phyloP scores from a whole-genome alignment of 805 yeast species.

The Candida coleopterorum region DNA sequence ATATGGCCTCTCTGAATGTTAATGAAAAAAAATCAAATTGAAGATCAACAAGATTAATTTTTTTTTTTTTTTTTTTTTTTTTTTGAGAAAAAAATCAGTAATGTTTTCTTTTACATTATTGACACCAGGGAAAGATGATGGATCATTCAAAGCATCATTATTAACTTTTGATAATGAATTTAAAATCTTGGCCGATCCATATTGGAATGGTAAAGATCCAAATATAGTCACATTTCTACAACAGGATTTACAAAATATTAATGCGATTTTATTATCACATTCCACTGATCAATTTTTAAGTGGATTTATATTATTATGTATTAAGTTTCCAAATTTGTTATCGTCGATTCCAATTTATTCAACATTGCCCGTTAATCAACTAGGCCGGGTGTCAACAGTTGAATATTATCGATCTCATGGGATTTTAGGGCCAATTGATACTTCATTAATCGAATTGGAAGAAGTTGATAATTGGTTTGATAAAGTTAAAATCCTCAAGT shows the following conservation, averaged over 20 bases:
- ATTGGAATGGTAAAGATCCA: constrained; percentile 57
- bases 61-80: too few relatives aligned
- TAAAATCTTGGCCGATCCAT: constrained; percentile 64
- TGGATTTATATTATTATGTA: constrained; percentile 66
- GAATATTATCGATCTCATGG: constrained; percentile 76
- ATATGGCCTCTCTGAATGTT: too few relatives aligned
- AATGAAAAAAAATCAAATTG: too few relatives aligned
- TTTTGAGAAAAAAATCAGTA: too few relatives aligned
- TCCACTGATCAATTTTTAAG: constrained; percentile 77
- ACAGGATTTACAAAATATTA: constrained; percentile 40
- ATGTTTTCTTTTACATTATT: constrained; percentile 37
- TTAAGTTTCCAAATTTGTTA: constrained; percentile 50
- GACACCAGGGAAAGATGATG: constrained; percentile 22
- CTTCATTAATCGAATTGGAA: constrained; percentile 54
- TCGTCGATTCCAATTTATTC: constrained; percentile 73
- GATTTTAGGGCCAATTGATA: constrained; percentile 63
- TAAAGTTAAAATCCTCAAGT: constrained; percentile 62
- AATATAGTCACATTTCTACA: constrained; percentile 32
- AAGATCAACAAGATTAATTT: too few relatives aligned
- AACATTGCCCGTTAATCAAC: constrained; percentile 82
- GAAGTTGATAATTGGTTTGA: constrained; percentile 84
- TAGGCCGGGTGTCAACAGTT: constrained; percentile 82
- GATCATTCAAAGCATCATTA: constrained; percentile 42
- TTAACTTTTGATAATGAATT: constrained; percentile 52
- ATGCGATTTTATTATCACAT: constrained; percentile 78